These are phyloP conservation scores for Neurospora sp. DNA, from an alignment of 495 filamentous ascomycete species.

Conservation along the genomic window DNA sequence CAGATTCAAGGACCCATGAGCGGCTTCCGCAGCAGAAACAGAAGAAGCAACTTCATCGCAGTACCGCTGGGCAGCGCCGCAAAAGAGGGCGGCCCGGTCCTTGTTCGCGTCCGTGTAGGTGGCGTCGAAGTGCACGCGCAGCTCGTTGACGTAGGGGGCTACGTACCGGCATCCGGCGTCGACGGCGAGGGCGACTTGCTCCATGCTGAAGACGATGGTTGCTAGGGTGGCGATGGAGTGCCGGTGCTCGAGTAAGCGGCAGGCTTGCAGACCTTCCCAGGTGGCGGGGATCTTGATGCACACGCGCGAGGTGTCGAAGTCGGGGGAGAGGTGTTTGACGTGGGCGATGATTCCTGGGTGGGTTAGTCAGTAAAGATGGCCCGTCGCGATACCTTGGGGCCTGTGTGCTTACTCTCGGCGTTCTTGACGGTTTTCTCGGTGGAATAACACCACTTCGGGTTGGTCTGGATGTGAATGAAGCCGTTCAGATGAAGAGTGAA, in stretches of 20 bases:
- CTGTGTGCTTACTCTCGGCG: conserved; percentile 36
- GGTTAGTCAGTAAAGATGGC: neutral
- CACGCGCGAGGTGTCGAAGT: conserved; percentile 38
- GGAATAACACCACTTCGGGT: conserved; percentile 46
- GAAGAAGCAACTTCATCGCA: conserved; percentile 23
- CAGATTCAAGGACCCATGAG: neutral
- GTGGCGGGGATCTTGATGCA: conserved; percentile 56
- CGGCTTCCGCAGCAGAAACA: neutral
- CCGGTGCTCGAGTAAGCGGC: conserved; percentile 39
- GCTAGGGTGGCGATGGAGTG: conserved; percentile 45
- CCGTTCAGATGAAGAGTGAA: conserved; percentile 44
- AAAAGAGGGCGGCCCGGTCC: conserved; percentile 32
- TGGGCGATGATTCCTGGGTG: conserved; percentile 7
- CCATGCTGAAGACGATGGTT: conserved; percentile 50
- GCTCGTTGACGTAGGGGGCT: conserved; percentile 54
- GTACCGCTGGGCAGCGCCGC: conserved; percentile 42
- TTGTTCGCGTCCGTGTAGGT: conserved; percentile 38
- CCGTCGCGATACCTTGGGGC: conserved; percentile 5
- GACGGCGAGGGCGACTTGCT: conserved; percentile 46
- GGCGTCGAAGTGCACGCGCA: conserved; percentile 49
- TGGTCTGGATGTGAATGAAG: conserved; percentile 50
- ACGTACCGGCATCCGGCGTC: conserved; percentile 49
- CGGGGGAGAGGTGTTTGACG: conserved; percentile 37
- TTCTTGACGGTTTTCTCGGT: conserved; percentile 43
- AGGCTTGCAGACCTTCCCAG: conserved; percentile 55